A percentile compares a stretch with the other conserved stretches of the same genome.
phyloP scores from a whole-genome alignment of 2,329 filamentous ascomycete species.

The Lachnellula hyalina region DNA sequence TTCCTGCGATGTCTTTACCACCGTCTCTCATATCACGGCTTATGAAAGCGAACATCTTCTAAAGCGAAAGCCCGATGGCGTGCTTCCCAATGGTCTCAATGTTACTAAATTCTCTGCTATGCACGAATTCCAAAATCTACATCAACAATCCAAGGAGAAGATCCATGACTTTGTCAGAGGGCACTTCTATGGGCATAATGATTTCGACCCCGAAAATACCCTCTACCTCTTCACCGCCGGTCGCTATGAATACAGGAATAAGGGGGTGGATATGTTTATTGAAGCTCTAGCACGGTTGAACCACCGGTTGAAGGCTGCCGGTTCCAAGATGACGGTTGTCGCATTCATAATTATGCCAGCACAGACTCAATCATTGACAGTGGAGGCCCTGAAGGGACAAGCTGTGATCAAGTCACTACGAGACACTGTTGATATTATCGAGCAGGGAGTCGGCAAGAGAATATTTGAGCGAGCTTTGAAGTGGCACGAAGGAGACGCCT shows the following conservation, averaged over 20 bases:
- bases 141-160: slow-evolving; percentile 94
- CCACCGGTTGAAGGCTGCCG: slow-evolving; percentile 77
- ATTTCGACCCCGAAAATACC: slow-evolving; percentile 94
- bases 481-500: slow-evolving; percentile 90
- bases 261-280: slow-evolving; percentile 99
- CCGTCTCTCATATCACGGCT: slow-evolving; percentile 96
- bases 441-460: slow-evolving; percentile 85
- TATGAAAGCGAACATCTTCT: slow-evolving; percentile 97
- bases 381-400: slow-evolving; percentile 93
- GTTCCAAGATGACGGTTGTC: slow-evolving; percentile 89
- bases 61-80: slow-evolving; percentile 95
- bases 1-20: slow-evolving; percentile 93
- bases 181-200: slow-evolving; percentile 97
- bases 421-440: slow-evolving; percentile 89
- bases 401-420: slow-evolving; percentile 94
- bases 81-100: slow-evolving; percentile 93
- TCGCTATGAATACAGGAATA: slow-evolving; percentile 96
- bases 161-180: slow-evolving; percentile 97
- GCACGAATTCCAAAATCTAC: slow-evolving; percentile 97
- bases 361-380: slow-evolving; percentile 88
- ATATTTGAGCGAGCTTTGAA: slow-evolving; percentile 91
- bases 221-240: slow-evolving; percentile 97
- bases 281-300: slow-evolving; percentile 93
- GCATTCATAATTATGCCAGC: slow-evolving; percentile 99
- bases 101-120: slow-evolving; percentile 98